phyloP scores from a whole-genome alignment of 306 rosid genomes.

The Hippophae tibetana region DNA sequence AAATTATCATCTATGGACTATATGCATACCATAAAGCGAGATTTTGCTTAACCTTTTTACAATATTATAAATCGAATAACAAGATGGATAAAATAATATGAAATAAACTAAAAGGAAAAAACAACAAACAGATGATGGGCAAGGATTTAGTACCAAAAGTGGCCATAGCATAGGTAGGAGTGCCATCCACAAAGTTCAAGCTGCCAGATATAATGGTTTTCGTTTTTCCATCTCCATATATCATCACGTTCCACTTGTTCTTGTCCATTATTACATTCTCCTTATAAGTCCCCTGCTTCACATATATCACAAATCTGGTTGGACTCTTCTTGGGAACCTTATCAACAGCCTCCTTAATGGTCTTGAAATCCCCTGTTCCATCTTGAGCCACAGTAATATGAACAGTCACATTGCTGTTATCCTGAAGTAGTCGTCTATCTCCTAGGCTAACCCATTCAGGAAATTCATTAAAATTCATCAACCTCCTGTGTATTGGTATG shows the following conservation, averaged over 20 bases:
- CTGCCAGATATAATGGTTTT: constrained; percentile 53
- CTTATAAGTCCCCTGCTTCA: constrained; percentile 59
- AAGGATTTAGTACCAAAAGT: constrained; percentile 56
- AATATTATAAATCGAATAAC: neutral
- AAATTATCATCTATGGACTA: too few species aligned
- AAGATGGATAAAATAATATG: neutral
- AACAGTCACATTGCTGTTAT: constrained; percentile 5
- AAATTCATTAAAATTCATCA: constrained; percentile 32
- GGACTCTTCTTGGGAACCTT: constrained; percentile 50
- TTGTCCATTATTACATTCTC: constrained; percentile 72
- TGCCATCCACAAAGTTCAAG: constrained; percentile 58
- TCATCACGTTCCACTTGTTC: constrained; percentile 82
- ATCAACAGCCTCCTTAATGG: constrained; percentile 44
- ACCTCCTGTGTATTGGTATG: constrained; percentile 48
- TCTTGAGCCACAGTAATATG: constrained; percentile 60
- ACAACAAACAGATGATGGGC: neutral
- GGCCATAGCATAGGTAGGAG: constrained; percentile 65
- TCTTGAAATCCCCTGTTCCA: constrained; percentile 43
- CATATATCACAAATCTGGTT: constrained; percentile 45
- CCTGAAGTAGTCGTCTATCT: constrained; percentile 55
- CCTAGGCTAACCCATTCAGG: constrained; percentile 68
- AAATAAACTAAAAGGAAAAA: neutral
- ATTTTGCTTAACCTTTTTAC: too few species aligned
- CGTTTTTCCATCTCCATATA: constrained; percentile 61
- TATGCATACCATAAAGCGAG: too few species aligned